Base-by-base conservation (phyloP, 305 asterid genomes). In the Fraxinus floribunda region DNA sequence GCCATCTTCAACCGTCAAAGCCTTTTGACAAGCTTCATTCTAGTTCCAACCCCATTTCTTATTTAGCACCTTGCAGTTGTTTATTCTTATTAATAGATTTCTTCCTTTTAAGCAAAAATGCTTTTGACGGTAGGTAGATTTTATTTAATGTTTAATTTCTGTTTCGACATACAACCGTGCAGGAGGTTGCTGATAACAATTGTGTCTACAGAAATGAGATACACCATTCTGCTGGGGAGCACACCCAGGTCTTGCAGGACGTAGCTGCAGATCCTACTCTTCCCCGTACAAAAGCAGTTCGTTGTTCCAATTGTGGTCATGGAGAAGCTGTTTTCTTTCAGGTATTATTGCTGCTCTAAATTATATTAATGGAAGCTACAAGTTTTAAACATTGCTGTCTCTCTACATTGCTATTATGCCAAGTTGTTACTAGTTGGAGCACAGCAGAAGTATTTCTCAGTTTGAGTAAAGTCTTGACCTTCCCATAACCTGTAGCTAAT, bases 321-420 rank as follows among this genome's bases (percentile, higher is more conserved):
- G 99, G 98, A 81, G 99, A 96, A 89, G 99, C 98, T 80, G 98
- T 94, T 81, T 96, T 96, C 90, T 94, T 94, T 85, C 99, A 93
- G 98, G 99, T 96, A 83, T 8, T 30, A 81, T 76, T 79, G 36
- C 22, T 75, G 32, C 16, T 78, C 32, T 80, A 4, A 20, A 22
- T 64, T 44, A 8, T 18, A 4, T 80, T 30, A 24, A 68, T 74
- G 38, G 52, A 6, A 46, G 30, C 73, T 32, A 11, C 38, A 46
- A 1, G 20, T 81, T 29, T 46, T 30, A 26, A 13, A 32, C 44
- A 71, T 41, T 77, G 75, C 35, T 81, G 35, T 39, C 77, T 16
- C 35, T 60, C 22, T 78, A 34, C 52, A 18, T 60, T 18, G 22
- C 11, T 75, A 29, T 83, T 55, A 38, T 35, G 49, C 32, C 24